phyloP scores from a whole-genome alignment of 1,139 yeast genomes.

The Pichia sp. region DNA sequence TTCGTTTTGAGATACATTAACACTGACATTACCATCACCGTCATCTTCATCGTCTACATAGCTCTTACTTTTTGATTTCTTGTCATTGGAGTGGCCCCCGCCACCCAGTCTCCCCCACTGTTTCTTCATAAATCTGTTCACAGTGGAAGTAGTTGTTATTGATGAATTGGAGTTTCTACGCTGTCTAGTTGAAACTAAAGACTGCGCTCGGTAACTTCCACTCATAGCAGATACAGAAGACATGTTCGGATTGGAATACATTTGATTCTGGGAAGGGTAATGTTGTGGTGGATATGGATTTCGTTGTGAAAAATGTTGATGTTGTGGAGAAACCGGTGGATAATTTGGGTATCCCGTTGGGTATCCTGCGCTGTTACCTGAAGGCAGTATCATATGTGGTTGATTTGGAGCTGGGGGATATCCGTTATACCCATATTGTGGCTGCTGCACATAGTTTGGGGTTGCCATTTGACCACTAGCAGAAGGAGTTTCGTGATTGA shows the following conservation, averaged over 20 bases:
- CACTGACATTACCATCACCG: conserved; percentile 39
- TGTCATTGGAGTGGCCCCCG: conserved; percentile 21
- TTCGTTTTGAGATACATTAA: conserved; percentile 30
- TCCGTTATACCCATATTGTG: not conserved
- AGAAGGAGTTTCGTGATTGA: conserved; percentile 32
- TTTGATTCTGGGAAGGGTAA: conserved; percentile 9
- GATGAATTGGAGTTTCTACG: conserved; percentile 38
- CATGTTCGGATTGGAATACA: conserved; percentile 2
- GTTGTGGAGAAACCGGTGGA: conserved; percentile 11
- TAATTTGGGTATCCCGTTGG: not conserved
- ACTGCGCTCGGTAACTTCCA: not conserved
- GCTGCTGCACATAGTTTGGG: not conserved
- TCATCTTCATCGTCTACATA: conserved; percentile 32
- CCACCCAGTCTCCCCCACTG: conserved; percentile 23
- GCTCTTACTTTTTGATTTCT: not conserved
- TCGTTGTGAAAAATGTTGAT: conserved; percentile 15
- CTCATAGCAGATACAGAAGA: conserved; percentile 1
- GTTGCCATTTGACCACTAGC: conserved; percentile 12
- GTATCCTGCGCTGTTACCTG: too few relatives aligned
- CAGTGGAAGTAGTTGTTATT: conserved; percentile 28
- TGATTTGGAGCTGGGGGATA: conserved; percentile 7
- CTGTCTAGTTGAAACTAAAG: conserved; percentile 16
- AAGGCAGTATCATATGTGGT: too few relatives aligned
- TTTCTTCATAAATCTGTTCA: conserved; percentile 40
- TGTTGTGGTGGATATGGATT: conserved; percentile 3